phyloP scores from a whole-genome alignment of 495 filamentous ascomycete genomes.

The Talaromyces borbonicus region DNA sequence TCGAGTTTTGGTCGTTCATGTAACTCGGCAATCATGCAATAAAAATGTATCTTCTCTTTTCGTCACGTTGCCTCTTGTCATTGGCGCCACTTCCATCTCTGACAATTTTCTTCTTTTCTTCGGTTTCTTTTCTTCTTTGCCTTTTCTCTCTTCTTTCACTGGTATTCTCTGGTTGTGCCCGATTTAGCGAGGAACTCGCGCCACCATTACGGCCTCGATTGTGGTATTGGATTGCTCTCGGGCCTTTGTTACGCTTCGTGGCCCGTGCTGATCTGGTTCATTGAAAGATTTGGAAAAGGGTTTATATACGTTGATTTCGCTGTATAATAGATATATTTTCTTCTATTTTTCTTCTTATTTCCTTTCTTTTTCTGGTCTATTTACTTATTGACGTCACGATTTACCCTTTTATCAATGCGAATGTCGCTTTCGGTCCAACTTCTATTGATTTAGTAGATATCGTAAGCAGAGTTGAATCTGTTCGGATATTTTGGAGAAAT shows the following conservation, averaged over 20 bases:
- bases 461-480: too few relatives aligned
- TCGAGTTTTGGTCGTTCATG: constrained; percentile 1
- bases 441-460: background rate
- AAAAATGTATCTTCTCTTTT: constrained; percentile 16
- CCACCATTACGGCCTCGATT: too few relatives aligned
- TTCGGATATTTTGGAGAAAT: too few relatives aligned
- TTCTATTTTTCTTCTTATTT: background rate
- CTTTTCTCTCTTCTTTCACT: constrained; percentile 13
- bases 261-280: background rate
- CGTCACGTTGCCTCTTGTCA: constrained; percentile 33
- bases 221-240: too few relatives aligned
- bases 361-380: too few relatives aligned
- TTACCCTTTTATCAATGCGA: background rate
- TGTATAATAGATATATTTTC: constrained; percentile 4
- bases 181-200: too few relatives aligned
- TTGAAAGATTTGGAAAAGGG: background rate
- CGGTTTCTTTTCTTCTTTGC: constrained; percentile 23
- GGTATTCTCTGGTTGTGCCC: constrained; percentile 10
- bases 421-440: too few relatives aligned
- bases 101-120: constrained; percentile 13
- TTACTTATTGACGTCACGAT: constrained; percentile 2
- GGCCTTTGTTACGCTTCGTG: too few relatives aligned
- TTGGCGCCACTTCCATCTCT: too few relatives aligned
- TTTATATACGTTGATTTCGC: constrained; percentile 4
- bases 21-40: constrained; percentile 4